Evolutionary conservation across 2,329 filamentous ascomycete genomes (phyloP).

Genomic region (Sporothrix brunneoviolacea): DNA sequence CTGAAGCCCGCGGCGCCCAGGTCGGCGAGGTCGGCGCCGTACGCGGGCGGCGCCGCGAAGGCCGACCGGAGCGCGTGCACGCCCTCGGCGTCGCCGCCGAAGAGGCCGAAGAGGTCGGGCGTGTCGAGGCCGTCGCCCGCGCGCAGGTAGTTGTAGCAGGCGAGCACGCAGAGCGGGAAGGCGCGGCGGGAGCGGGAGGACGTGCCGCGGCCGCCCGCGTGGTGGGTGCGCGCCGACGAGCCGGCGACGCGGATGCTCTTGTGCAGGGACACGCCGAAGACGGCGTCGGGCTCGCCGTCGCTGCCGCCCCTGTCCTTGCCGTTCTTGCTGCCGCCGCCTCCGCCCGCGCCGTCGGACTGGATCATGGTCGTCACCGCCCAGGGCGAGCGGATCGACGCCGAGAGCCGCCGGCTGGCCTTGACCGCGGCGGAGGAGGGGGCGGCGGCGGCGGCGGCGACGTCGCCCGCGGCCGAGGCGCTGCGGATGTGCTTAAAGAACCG

Average conservation of each 20-base stretch:
- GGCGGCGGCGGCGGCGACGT: too few relatives aligned
- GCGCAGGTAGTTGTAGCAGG: constrained; percentile 33
- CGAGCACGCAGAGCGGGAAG: constrained; percentile 37
- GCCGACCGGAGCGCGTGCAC: constrained; percentile 31
- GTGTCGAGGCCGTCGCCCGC: constrained; percentile 28
- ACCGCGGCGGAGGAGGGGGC: too few relatives aligned
- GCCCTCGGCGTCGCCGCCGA: constrained; percentile 20
- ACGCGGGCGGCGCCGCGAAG: constrained; percentile 31
- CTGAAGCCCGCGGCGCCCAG: constrained; percentile 22
- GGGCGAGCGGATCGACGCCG: constrained; percentile 28
- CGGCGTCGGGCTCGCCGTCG: constrained; percentile 21
- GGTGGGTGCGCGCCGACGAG: constrained; percentile 33
- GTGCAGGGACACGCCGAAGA: constrained; percentile 35
- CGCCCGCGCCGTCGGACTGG: constrained; percentile 19
- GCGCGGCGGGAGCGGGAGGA: constrained; percentile 28
- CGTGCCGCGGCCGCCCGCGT: constrained; percentile 28
- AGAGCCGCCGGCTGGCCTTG: constrained; percentile 20
- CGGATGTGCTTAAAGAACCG: constrained; percentile 14
- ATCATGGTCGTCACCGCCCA: constrained; percentile 22
- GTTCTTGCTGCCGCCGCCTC: not conserved
- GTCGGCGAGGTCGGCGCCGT: constrained; percentile 32
- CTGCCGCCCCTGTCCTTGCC: not conserved
- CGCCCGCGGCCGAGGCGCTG: not conserved
- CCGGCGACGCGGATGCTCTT: constrained; percentile 35
- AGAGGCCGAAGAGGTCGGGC: constrained; percentile 30